Evolutionary conservation across 2,329 filamentous ascomycete species (phyloP), one percentile per base, ranked within the genome.

Genomic region (Aulographum hederae): DNA sequence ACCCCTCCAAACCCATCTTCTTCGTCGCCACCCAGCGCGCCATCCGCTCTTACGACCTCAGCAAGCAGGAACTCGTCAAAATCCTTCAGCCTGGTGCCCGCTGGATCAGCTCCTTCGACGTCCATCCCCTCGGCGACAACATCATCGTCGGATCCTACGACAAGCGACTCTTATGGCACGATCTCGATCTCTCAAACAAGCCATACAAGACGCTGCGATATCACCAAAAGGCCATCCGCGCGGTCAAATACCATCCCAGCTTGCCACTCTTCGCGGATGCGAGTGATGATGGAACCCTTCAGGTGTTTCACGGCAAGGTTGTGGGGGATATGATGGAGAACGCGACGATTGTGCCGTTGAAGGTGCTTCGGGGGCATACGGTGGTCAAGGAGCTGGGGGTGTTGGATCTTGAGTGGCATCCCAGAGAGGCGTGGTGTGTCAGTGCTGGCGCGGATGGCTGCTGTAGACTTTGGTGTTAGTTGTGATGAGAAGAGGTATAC

Each of bases 181-280:
- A 98, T 56, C 67, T 95, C 33, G 89, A 98, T 43, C 70, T 98
- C 21, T 89, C 81, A 1, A 75, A 69, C 39, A 73, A 81, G 31
- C 89, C 89, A 0, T 95, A 92, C 64, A 94, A 94, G 64, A 95
- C 86, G 1, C 74, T 98, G 57, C 72, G 89, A 31, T 98, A 95
- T 61, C 89, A 98, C 58, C 61, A 71, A 38, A 80, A 92, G 54
- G 89, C 89, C 28, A 92, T 98, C 46, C 72, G 91, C 30, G 73
- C 77, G 10, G 89, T 94, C 34, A 75, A 72, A 43, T 98, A 79
- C 56, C 91, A 98, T 56, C 72, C 73, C 37, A 63, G 63, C 6
- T 69, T 74, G 38, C 85, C 89, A 13, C 65, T 98, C 21, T 95
- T 98, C 47, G 89, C 85, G 1, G 86, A 95, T 50, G 84, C 82